These are phyloP conservation scores for Cryoendolithus antarcticus DNA, from an alignment of 2,329 filamentous ascomycete genomes.

Conservation along the genomic window DNA sequence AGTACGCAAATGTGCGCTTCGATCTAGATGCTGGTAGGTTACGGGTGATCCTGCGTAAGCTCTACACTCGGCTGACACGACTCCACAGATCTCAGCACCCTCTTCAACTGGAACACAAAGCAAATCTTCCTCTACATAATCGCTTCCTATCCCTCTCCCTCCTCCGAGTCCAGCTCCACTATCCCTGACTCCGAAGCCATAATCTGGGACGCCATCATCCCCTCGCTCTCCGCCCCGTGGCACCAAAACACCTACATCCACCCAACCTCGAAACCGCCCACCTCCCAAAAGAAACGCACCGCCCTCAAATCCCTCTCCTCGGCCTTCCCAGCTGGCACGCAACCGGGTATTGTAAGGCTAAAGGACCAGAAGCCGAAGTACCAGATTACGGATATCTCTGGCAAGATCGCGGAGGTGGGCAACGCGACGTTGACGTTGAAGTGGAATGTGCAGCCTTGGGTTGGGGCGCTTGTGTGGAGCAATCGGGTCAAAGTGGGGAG, in stretches of 20 bases:
- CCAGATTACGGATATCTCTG: constrained; percentile 82
- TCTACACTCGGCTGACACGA: background rate
- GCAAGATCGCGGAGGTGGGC: constrained; percentile 59
- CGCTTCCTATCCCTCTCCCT: constrained; percentile 49
- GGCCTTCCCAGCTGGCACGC: constrained; percentile 16
- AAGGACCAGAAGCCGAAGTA: constrained; percentile 89
- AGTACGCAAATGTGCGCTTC: constrained; percentile 91
- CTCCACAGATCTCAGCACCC: constrained; percentile 47
- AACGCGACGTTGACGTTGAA: constrained; percentile 71
- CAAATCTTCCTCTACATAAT: constrained; percentile 95
- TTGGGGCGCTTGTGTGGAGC: constrained; percentile 75
- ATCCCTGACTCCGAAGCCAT: constrained; percentile 51
- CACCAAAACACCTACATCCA: constrained; percentile 40
- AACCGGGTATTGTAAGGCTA: constrained; percentile 60
- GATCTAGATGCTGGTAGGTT: constrained; percentile 62
- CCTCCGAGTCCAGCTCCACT: constrained; percentile 9
- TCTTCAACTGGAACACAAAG: constrained; percentile 99
- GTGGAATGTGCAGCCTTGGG: constrained; percentile 98
- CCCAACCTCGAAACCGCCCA: constrained; percentile 28
- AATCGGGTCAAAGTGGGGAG: constrained; percentile 32
- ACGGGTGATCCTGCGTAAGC: too few species aligned
- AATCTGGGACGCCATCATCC: constrained; percentile 94
- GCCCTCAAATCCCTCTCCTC: constrained; percentile 10
- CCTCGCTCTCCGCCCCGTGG: constrained; percentile 49
- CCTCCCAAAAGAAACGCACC: constrained; percentile 9